phyloP scores from a whole-genome alignment of 1,139 yeast genomes.

The Arxiozyma slooffiae region DNA sequence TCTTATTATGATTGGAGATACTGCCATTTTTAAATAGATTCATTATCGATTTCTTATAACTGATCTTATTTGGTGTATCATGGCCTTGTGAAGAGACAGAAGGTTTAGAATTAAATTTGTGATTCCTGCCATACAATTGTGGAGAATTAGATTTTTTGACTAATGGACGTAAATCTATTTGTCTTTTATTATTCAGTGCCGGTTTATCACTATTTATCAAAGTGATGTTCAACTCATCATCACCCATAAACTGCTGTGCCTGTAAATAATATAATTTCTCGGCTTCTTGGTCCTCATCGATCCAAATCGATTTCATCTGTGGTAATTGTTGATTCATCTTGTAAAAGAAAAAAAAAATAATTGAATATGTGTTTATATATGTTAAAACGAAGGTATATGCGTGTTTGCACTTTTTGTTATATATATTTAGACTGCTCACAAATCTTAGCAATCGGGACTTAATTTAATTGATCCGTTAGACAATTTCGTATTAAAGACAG shows the following conservation, averaged over 20 bases:
- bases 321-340: slow-evolving; percentile 14
- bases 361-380: too few species aligned
- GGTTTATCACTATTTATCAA: slow-evolving; percentile 31
- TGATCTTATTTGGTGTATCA: neutral
- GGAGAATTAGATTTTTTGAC: slow-evolving; percentile 1
- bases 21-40: slow-evolving; percentile 20
- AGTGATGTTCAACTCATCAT: slow-evolving; percentile 24
- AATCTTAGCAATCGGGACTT: too few species aligned
- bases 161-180: slow-evolving; percentile 31
- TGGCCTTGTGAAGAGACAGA: neutral
- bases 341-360: neutral
- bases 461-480: neutral
- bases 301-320: slow-evolving; percentile 35
- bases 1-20: slow-evolving; percentile 7
- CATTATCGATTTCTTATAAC: slow-evolving; percentile 16
- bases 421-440: too few species aligned
- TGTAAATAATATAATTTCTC: slow-evolving; percentile 27
- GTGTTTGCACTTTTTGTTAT: neutral
- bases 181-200: slow-evolving; percentile 24
- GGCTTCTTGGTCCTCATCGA: slow-evolving; percentile 33
- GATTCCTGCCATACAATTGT: neutral
- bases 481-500: too few species aligned
- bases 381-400: neutral
- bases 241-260: slow-evolving; percentile 25
- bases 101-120: neutral